A percentile compares a stretch with the other conserved stretches of the same genome.
Evolutionary conservation across 1,284 basidiomycete species (phyloP).

Genomic region (Dichomitus squalens): DNA sequence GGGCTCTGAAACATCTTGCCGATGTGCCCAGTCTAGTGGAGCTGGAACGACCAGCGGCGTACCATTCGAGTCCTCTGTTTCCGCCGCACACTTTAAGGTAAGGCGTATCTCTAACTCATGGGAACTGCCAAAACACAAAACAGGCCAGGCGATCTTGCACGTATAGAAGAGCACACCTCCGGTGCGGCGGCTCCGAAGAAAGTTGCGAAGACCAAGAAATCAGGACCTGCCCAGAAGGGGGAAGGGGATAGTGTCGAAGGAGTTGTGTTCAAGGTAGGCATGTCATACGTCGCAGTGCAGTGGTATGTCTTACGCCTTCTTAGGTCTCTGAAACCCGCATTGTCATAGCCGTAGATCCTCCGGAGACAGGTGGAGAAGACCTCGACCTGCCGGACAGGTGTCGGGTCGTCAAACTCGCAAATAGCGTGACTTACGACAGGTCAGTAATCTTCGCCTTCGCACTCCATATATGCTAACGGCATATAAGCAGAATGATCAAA

Average conservation of each 20-base stretch:
- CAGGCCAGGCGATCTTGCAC: constrained; percentile 72
- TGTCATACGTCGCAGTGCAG: too few species aligned
- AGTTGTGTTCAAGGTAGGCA: constrained; percentile 75
- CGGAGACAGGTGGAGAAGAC: constrained; percentile 59
- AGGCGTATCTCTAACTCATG: constrained; percentile 14
- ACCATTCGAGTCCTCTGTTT: constrained; percentile 71
- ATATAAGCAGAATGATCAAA: constrained; percentile 73
- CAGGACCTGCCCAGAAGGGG: constrained; percentile 37
- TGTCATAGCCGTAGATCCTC: constrained; percentile 71
- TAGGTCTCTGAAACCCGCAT: constrained; percentile 80
- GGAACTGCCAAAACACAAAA: constrained; percentile 6
- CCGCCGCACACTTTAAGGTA: constrained; percentile 87
- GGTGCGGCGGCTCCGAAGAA: constrained; percentile 47
- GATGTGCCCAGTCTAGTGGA: constrained; percentile 74
- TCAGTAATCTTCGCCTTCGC: constrained; percentile 29
- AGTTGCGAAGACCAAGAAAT: constrained; percentile 46
- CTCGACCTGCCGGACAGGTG: constrained; percentile 84
- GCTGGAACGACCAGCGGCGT: constrained; percentile 81
- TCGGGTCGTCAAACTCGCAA: constrained; percentile 86
- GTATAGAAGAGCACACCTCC: constrained; percentile 73
- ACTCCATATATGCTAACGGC: background rate
- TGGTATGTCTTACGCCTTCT: background rate
- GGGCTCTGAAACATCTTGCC: background rate
- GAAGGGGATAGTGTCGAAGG: constrained; percentile 54
- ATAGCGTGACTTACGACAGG: constrained; percentile 92